A percentile compares a stretch with the other conserved stretches of the same genome.
These are phyloP conservation scores for Diaporthe citriasiana DNA, from an alignment of 2,329 filamentous ascomycete genomes.

Conservation along the genomic window DNA sequence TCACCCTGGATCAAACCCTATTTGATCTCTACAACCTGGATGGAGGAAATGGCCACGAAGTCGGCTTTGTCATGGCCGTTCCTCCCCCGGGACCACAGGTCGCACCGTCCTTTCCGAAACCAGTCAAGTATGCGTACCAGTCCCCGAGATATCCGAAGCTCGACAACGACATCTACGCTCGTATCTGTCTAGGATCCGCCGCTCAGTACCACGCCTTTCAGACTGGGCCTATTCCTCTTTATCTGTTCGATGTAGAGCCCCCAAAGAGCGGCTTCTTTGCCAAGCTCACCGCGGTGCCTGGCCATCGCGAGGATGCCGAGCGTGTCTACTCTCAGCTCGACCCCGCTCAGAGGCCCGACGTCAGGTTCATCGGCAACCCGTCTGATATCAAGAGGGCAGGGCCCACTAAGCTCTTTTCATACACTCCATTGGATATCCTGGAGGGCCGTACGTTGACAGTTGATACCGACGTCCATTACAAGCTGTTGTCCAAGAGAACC, in stretches of 20 bases:
- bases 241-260: constrained; percentile 27
- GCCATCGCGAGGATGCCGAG: constrained; percentile 11
- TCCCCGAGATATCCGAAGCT: constrained; percentile 21
- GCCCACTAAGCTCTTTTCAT: constrained; percentile 4
- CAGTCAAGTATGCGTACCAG: constrained; percentile 34
- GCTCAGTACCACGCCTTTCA: constrained; percentile 27
- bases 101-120: constrained; percentile 9
- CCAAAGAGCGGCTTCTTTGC: constrained; percentile 24
- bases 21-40: constrained; percentile 20
- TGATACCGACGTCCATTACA: constrained; percentile 14
- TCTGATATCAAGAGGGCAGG: constrained; percentile 24
- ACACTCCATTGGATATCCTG: constrained; percentile 28
- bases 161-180: constrained; percentile 17
- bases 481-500: constrained; percentile 22
- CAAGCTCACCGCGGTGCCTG: constrained; percentile 10
- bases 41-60: constrained; percentile 31
- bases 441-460: constrained; percentile 18
- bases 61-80: constrained; percentile 23
- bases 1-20: constrained; percentile 23
- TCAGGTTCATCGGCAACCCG: constrained; percentile 1
- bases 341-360: constrained; percentile 7
- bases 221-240: constrained; percentile 23
- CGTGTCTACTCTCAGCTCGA: constrained; percentile 28
- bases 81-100: constrained; percentile 26
- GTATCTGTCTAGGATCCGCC: neutral